phyloP scores from a whole-genome alignment of 2,329 filamentous ascomycete species.

The Aspergillus glaucus region DNA sequence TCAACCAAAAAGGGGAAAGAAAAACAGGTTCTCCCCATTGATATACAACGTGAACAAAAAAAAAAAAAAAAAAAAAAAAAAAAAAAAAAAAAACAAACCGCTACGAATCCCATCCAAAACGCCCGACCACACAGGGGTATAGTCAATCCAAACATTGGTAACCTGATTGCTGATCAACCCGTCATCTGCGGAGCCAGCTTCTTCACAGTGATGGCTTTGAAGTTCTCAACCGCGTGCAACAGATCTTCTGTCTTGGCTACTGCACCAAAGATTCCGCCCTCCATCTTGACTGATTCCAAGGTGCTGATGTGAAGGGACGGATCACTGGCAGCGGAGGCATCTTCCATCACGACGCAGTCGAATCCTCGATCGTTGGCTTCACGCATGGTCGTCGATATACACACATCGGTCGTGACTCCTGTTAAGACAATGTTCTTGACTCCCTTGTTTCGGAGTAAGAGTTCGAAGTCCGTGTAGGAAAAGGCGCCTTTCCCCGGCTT shows the following conservation, averaged over 20 bases:
- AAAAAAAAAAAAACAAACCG: neutral
- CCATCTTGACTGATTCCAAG: constrained; percentile 41
- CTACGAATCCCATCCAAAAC: constrained; percentile 1
- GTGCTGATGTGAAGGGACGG: constrained; percentile 36
- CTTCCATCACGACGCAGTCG: constrained; percentile 48
- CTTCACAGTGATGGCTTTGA: constrained; percentile 36
- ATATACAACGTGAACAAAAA: neutral
- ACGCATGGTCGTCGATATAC: constrained; percentile 50
- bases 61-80: neutral
- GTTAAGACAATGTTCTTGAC: constrained; percentile 49
- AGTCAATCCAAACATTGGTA: constrained; percentile 6
- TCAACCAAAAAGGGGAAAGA: too few species aligned
- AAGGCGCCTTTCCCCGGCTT: constrained; percentile 52
- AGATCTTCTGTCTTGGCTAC: constrained; percentile 35
- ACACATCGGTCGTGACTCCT: constrained; percentile 53
- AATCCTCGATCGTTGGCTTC: constrained; percentile 53
- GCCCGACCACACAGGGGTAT: constrained; percentile 6
- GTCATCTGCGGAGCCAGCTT: constrained; percentile 38
- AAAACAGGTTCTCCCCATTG: too few species aligned
- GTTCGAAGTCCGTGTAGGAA: constrained; percentile 49
- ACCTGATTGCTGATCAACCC: constrained; percentile 11
- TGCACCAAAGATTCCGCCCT: constrained; percentile 42
- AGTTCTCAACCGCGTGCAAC: constrained; percentile 37
- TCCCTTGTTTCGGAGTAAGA: constrained; percentile 45
- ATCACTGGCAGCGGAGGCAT: constrained; percentile 42